A percentile compares a stretch with the other conserved stretches of the same genome.
phyloP scores from a whole-genome alignment of 78 protist genomes.

The Dictyostelium intermedium region DNA sequence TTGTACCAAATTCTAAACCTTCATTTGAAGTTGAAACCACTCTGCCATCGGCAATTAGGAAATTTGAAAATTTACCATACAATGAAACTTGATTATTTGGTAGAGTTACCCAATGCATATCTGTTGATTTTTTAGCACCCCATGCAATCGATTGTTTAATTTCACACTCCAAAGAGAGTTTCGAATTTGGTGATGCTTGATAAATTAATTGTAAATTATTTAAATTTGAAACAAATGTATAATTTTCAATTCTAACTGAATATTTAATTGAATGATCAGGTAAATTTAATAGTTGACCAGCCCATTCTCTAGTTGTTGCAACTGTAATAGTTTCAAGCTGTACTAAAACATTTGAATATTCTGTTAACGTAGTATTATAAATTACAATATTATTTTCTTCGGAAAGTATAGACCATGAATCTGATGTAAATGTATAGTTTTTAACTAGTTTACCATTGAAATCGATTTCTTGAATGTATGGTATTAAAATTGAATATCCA shows the following conservation, averaged over 20 bases:
- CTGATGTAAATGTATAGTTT: not conserved
- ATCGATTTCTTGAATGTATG: not conserved
- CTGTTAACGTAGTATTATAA: not conserved
- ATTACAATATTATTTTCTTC: not conserved
- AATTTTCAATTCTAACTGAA: constrained; percentile 11
- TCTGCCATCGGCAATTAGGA: constrained; percentile 3
- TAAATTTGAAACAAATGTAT: not conserved
- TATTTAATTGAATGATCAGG: constrained; percentile 3
- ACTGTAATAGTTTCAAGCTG: not conserved
- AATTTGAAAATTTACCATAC: constrained; percentile 36
- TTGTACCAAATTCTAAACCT: constrained; percentile 4
- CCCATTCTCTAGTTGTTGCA: not conserved
- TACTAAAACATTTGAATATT: not conserved
- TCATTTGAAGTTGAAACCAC: not conserved
- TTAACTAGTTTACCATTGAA: not conserved
- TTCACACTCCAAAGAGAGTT: not conserved
- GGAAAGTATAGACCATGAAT: not conserved
- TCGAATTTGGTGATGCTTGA: not conserved
- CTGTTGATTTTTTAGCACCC: constrained; percentile 1
- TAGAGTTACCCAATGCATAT: constrained; percentile 41
- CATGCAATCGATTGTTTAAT: not conserved
- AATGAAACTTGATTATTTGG: constrained; percentile 27
- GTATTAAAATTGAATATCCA: not conserved
- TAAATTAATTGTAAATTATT: not conserved
- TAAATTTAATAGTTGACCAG: not conserved